Evolutionary conservation across 2,329 filamentous ascomycete species (phyloP).

Genomic region (Penicillium sp.): DNA sequence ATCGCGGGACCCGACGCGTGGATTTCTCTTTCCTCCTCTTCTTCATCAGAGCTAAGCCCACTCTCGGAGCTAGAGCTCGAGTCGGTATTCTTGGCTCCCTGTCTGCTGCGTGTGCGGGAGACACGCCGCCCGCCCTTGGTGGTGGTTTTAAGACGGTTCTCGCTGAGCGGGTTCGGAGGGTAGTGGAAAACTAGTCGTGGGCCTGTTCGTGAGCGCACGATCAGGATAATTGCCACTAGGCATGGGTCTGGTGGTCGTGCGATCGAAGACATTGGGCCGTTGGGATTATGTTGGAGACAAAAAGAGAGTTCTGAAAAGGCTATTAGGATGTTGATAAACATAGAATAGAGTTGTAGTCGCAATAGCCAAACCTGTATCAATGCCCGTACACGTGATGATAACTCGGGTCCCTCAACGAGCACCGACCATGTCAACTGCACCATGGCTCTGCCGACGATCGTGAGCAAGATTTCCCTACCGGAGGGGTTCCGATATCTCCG

Average conservation of each 20-base stretch:
- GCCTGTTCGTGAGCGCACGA: constrained; percentile 70
- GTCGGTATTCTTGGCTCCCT: constrained; percentile 37
- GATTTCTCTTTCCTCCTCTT: constrained; percentile 31
- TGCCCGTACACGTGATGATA: constrained; percentile 1
- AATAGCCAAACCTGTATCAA: too few species aligned
- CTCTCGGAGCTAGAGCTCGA: constrained; percentile 39
- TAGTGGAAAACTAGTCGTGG: constrained; percentile 84
- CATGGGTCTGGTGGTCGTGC: constrained; percentile 50
- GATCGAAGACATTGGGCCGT: constrained; percentile 41
- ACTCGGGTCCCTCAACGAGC: not conserved
- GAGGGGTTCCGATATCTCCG: constrained; percentile 29
- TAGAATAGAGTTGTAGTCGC: too few species aligned
- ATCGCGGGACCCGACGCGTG: constrained; percentile 6
- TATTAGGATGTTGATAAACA: too few species aligned
- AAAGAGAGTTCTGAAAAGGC: too few species aligned
- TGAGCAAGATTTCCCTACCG: constrained; percentile 22
- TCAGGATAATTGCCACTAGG: constrained; percentile 65
- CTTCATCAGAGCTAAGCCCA: constrained; percentile 37
- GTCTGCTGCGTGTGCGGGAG: constrained; percentile 31
- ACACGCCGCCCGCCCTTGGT: constrained; percentile 31
- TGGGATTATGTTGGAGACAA: constrained; percentile 15
- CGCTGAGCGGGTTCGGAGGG: constrained; percentile 54
- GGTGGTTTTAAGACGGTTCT: constrained; percentile 34
- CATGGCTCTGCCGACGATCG: constrained; percentile 3
- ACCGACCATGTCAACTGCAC: not conserved